Base-by-base conservation (phyloP, 805 yeast genomes). In the Tetrapisispora nanseiensis region DNA sequence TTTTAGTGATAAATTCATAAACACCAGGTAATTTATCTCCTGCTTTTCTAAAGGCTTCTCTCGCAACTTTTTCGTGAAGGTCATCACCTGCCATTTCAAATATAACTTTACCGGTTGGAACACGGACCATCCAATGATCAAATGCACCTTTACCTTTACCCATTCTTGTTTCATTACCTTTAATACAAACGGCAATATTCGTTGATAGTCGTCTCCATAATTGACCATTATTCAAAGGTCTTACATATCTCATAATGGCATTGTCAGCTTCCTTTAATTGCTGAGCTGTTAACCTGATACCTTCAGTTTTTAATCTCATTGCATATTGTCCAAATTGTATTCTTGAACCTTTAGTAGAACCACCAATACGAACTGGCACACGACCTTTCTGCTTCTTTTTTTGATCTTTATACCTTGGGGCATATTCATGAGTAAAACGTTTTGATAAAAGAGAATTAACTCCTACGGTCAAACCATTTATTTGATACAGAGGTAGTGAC, bases 151-250 rank as follows among this genome's bases (percentile, higher is more conserved):
- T 92, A 70, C 98, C 98, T 65, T 92, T 92, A 71, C 98, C 98
- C 98, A 92, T 92, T 80, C 98, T 92, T 10, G 96, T 86, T 63
- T 92, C 96, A 63, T 92, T 92, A 69, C 98, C 98, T 69, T 92
- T 92, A 47, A 85, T 78, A 66, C 96, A 87, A 11, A 92, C 95
- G 0, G 97, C 92, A 41, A 86, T 74, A 60, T 84, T 82, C 19
- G 95, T 82, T 39, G 80, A 77, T 43, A 89, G 70, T 59, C 97
- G 76, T 52, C 90, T 80, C 74, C 82, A 80, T 41, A 87, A 69
- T 51, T 74, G 67, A 32, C 94, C 94, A 38, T 59, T 57, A 22
- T 41, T 50, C 34, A 80, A 68, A 15, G 89, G 86, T 63, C 95
- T 78, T 56, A 87, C 79, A 46, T 80, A 78, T 66, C 95, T 77